Percentiles rank a stretch among this genome's conserved stretches.
Evolutionary conservation across 202 grass and related monocot species (phyloP).

Genomic region (Zizania palustris): DNA sequence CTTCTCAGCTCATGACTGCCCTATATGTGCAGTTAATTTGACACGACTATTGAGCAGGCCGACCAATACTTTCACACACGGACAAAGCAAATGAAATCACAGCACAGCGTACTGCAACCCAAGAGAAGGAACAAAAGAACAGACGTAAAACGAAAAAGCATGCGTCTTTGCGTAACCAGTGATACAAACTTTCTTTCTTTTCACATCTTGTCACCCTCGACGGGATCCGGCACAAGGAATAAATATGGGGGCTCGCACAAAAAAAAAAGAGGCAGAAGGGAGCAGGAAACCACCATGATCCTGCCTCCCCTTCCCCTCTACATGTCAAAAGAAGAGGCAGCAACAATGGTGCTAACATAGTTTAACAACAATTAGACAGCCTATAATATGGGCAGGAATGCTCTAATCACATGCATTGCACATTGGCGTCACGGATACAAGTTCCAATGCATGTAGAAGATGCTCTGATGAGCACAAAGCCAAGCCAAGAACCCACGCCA

Average conservation of each 20-base stretch:
- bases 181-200: slow-evolving; percentile 54
- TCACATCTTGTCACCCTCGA: slow-evolving; percentile 59
- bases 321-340: slow-evolving; percentile 40
- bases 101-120: slow-evolving; percentile 11
- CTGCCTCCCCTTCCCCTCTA: slow-evolving; percentile 7
- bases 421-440: slow-evolving; percentile 53
- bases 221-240: slow-evolving; percentile 55
- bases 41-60: background rate
- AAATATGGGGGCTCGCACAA: slow-evolving; percentile 52
- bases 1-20: slow-evolving; percentile 24
- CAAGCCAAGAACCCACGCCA: slow-evolving; percentile 36
- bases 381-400: slow-evolving; percentile 46
- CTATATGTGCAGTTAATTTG: slow-evolving; percentile 31
- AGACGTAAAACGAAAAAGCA: slow-evolving; percentile 26
- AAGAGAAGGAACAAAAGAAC: slow-evolving; percentile 10
- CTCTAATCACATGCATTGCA: slow-evolving; percentile 58
- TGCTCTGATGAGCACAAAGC: slow-evolving; percentile 41
- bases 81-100: slow-evolving; percentile 36
- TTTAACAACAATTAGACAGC: slow-evolving; percentile 41
- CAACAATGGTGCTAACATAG: slow-evolving; percentile 15
- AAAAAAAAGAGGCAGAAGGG: slow-evolving; percentile 32
- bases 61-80: background rate
- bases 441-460: slow-evolving; percentile 59
- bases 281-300: slow-evolving; percentile 35
- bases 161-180: background rate